Base-by-base conservation (phyloP, 345 rosid species). In the Murraya koenigii region DNA sequence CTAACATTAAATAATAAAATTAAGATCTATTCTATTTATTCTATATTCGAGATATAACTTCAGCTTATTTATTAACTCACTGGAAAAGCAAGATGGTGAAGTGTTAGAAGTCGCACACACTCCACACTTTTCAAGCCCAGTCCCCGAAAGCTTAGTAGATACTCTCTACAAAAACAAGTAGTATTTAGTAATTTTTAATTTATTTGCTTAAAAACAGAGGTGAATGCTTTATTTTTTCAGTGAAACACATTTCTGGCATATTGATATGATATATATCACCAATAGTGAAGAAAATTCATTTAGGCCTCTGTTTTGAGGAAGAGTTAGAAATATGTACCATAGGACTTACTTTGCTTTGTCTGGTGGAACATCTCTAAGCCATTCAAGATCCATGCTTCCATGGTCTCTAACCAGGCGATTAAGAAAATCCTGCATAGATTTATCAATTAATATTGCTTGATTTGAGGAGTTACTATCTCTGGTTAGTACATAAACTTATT, bases 71-170 rank as follows among this genome's bases (percentile, higher is more conserved):
- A 15, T 13, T 35, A 72, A 77, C 97, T 90, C 88, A 97, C 99
- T 9, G 99, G 99, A 80, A 97, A 97, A 30, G 99, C 99, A 54
- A 94, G 94, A 79, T 97, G 98, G 83, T 97, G 98, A 60, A 97
- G 93, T 6, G 98, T 94, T 69, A 97, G 84, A 81, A 97, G 97
- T 77, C 98, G 89, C 78, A 97, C 99, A 71, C 99, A 97, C 82
- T 97, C 99, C 55, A 97, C 99, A 19, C 99, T 97, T 85, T 97
- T 97, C 54, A 97, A 84, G 32, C 99, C 99, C 70, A 97, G 72
- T 59, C 99, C 99, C 28, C 87, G 80, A 65, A 94, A 74, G 83
- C 98, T 94, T 73, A 97, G 86, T 66, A 97, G 90, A 83, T 88
- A 97, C 55, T 94, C 97, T 80, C 98, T 94, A 82, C 88, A 85